These are phyloP conservation scores for Lecanicillium sp. DNA, from an alignment of 2,329 filamentous ascomycete genomes.

Conservation along the genomic window DNA sequence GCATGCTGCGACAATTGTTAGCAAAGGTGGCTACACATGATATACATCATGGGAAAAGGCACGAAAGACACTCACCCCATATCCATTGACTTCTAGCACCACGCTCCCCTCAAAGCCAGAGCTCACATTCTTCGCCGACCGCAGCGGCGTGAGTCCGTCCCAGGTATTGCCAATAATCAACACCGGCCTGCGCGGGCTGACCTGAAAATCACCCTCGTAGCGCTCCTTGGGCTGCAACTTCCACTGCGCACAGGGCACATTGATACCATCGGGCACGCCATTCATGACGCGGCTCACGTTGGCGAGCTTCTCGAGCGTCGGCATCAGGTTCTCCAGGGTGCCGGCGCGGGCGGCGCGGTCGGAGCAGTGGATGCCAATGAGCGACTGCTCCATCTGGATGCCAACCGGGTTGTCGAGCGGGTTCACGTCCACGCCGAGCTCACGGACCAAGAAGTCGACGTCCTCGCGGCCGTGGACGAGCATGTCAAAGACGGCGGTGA, in stretches of 20 bases:
- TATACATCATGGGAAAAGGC: not conserved
- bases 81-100: conserved; percentile 25
- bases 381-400: conserved; percentile 6
- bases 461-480: conserved; percentile 28
- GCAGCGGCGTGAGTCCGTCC: conserved; percentile 29
- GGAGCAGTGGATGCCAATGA: conserved; percentile 23
- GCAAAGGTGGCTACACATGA: not conserved
- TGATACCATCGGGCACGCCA: conserved; percentile 9
- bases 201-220: conserved; percentile 22
- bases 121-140: conserved; percentile 27
- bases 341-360: conserved; percentile 20
- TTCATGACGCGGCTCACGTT: conserved; percentile 19
- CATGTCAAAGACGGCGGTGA: conserved; percentile 29
- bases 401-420: not conserved
- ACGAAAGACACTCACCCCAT: conserved; percentile 21
- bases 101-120: conserved; percentile 26
- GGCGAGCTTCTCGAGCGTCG: conserved; percentile 15
- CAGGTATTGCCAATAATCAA: conserved; percentile 29
- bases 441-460: not conserved
- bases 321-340: conserved; percentile 18
- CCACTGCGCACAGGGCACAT: conserved; percentile 28
- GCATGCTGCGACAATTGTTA: conserved; percentile 12
- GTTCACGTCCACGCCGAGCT: not conserved
- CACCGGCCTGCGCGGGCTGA: conserved; percentile 23
- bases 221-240: conserved; percentile 26